Conservation (phyloP, 1,284 basidiomycete species). For the Cryptococcus deneoformans region DNA sequence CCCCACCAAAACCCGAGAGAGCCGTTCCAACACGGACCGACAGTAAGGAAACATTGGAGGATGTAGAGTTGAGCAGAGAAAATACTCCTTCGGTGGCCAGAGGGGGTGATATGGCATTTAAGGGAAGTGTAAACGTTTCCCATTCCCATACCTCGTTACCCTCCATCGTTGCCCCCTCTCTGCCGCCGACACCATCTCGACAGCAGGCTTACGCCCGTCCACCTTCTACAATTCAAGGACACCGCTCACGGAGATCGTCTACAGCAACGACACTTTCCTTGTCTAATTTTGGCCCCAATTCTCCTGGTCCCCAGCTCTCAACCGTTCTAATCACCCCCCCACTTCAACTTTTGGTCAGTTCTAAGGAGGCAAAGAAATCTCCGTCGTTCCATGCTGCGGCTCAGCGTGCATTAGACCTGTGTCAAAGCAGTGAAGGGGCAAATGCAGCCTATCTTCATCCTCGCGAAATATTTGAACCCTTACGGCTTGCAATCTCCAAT, state of each 20-base stretch:
- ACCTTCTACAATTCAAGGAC: conserved; percentile 6
- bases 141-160: too few relatives aligned
- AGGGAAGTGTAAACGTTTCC: too few relatives aligned
- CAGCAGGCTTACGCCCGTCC: conserved; percentile 17
- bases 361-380: conserved; percentile 85
- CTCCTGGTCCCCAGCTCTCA: conserved; percentile 44
- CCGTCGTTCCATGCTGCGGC: conserved; percentile 75
- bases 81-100: conserved; percentile 15
- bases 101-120: background rate
- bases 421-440: conserved; percentile 65
- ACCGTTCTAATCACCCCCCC: conserved; percentile 61
- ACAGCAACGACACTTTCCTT: conserved; percentile 37
- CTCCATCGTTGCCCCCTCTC: conserved; percentile 2
- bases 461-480: conserved; percentile 85
- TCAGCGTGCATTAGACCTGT: conserved; percentile 76
- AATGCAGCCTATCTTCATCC: conserved; percentile 53
- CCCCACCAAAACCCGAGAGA: conserved; percentile 7
- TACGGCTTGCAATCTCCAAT: conserved; percentile 74
- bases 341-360: conserved; percentile 78
- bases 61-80: conserved; percentile 25
- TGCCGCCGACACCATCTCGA: conserved; percentile 24
- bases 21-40: conserved; percentile 7
- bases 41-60: conserved; percentile 23
- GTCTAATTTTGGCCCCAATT: conserved; percentile 13
- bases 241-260: conserved; percentile 36